Conservation (phyloP, 2,329 filamentous ascomycete species). For the Fusarium neocosmosporiellum region DNA sequence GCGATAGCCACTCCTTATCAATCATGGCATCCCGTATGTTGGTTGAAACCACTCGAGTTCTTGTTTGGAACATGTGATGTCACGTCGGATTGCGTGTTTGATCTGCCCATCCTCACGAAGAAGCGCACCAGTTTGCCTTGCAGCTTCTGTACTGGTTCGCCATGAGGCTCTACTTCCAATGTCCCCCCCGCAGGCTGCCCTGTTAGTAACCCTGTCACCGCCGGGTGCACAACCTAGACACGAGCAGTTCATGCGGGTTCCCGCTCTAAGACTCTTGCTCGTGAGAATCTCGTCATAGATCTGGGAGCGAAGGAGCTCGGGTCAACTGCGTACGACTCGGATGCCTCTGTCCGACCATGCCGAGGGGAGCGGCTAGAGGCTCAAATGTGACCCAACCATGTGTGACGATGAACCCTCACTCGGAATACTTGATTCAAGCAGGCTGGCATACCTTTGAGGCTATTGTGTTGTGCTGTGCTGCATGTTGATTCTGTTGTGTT, state of each 20-base stretch:
- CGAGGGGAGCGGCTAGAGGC: not conserved
- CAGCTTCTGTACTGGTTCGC: not conserved
- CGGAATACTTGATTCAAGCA: no score
- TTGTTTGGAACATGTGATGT: not conserved
- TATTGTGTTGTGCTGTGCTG: no score
- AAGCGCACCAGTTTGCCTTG: not conserved
- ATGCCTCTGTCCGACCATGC: not conserved
- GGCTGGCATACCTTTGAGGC: no score
- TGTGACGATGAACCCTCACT: no score
- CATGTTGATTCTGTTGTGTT: no score
- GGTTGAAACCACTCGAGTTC: not conserved
- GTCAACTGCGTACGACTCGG: not conserved
- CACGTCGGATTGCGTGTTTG: not conserved
- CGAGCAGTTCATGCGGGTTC: not conserved
- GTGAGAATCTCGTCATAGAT: not conserved
- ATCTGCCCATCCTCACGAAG: not conserved
- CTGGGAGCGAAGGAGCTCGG: not conserved
- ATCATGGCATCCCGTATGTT: not conserved
- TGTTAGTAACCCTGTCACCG: no score
- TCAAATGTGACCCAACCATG: not conserved
- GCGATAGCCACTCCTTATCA: not conserved
- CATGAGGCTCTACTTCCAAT: constrained; percentile 1
- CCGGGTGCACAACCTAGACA: not conserved
- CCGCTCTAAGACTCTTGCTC: not conserved
- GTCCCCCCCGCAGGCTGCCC: no score